Evolutionary conservation across 2,329 filamentous ascomycete species (phyloP).

Genomic region (Ceratocystis destructans): DNA sequence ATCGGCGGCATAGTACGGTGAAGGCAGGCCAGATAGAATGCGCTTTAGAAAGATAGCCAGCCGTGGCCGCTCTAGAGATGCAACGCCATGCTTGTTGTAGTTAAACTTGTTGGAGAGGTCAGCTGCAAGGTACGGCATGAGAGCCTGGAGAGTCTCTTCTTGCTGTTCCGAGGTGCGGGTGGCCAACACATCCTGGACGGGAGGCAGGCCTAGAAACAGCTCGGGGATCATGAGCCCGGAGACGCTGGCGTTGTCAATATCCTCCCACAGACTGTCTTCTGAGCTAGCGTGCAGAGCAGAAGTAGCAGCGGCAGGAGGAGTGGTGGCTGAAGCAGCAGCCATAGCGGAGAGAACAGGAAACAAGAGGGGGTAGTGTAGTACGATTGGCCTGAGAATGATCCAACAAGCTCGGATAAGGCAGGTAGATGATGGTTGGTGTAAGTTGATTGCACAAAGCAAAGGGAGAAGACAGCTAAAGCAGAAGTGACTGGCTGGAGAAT

Average conservation of each 20-base stretch:
- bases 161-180: constrained; percentile 58
- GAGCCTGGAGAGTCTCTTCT: constrained; percentile 52
- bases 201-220: constrained; percentile 45
- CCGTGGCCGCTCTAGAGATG: constrained; percentile 51
- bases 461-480: not conserved
- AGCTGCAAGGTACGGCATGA: constrained; percentile 51
- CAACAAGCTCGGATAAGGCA: not conserved
- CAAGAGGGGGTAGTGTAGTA: not conserved
- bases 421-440: not conserved
- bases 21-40: constrained; percentile 48
- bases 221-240: constrained; percentile 31
- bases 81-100: constrained; percentile 60
- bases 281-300: not conserved
- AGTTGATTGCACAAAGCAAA: not conserved
- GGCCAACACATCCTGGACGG: constrained; percentile 49
- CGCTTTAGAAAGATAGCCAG: constrained; percentile 50
- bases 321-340: not conserved
- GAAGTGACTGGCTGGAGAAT: not conserved
- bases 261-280: constrained; percentile 17
- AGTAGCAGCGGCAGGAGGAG: not conserved
- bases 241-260: constrained; percentile 14
- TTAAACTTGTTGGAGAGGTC: constrained; percentile 31
- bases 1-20: constrained; percentile 60
- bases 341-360: not conserved
- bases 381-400: not conserved